phyloP scores from a whole-genome alignment of 2,329 filamentous ascomycete genomes.

The Pseudogymnoascus sp. region DNA sequence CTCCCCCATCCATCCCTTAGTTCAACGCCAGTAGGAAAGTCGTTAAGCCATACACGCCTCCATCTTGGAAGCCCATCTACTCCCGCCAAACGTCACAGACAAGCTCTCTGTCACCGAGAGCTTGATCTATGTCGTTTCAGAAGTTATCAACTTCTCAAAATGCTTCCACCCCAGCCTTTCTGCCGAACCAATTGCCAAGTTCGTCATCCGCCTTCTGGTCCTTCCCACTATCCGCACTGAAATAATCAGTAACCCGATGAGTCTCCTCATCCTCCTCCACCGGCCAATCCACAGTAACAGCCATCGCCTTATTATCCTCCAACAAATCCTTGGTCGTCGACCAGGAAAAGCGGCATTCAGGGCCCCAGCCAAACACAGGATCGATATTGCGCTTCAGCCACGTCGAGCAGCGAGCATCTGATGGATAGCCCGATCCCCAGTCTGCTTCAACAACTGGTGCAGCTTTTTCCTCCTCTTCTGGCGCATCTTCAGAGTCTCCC shows the following conservation, averaged over 20 bases:
- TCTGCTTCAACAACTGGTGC: slow-evolving; percentile 35
- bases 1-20: neutral
- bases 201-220: slow-evolving; percentile 42
- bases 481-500: neutral
- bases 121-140: neutral
- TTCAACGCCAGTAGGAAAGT: neutral
- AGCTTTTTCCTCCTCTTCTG: slow-evolving; percentile 25
- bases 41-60: neutral
- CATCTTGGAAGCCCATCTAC: neutral
- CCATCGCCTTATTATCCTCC: slow-evolving; percentile 57
- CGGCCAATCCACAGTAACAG: slow-evolving; percentile 78
- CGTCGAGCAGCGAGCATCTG: slow-evolving; percentile 67
- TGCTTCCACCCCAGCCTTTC: slow-evolving; percentile 22
- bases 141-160: slow-evolving; percentile 18
- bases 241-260: slow-evolving; percentile 70
- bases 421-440: slow-evolving; percentile 94
- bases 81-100: neutral
- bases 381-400: slow-evolving; percentile 89
- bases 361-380: slow-evolving; percentile 89
- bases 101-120: neutral
- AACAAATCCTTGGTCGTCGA: slow-evolving; percentile 90
- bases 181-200: slow-evolving; percentile 74
- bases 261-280: slow-evolving; percentile 62
- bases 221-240: slow-evolving; percentile 33
- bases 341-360: slow-evolving; percentile 92